These are phyloP conservation scores for Hortaea werneckii DNA, from an alignment of 2,329 filamentous ascomycete species.

Conservation along the genomic window DNA sequence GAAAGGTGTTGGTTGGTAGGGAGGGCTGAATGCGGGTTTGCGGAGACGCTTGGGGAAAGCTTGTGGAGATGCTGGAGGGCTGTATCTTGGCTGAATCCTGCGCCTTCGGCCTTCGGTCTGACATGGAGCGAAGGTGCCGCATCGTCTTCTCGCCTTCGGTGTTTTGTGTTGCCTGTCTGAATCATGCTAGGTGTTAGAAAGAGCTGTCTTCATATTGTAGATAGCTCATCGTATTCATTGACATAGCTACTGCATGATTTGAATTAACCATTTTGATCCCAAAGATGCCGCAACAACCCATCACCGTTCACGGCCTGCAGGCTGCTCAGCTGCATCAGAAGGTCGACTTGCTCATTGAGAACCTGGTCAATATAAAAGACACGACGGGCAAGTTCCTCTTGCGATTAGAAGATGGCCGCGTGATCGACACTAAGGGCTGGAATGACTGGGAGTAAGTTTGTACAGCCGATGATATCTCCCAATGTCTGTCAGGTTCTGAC, in stretches of 20 bases:
- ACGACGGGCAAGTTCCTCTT: conserved; percentile 64
- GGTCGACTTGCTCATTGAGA: conserved; percentile 59
- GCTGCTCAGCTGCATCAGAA: conserved; percentile 39
- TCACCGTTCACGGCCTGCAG: conserved; percentile 28
- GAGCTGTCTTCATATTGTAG: no score
- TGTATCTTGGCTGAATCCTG: no score
- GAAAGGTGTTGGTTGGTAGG: no score
- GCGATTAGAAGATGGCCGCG: conserved; percentile 57
- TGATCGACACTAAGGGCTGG: conserved; percentile 66
- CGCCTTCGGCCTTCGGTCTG: background rate
- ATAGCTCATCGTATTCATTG: no score
- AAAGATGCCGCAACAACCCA: conserved; percentile 29
- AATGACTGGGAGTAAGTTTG: background rate
- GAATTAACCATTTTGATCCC: no score
- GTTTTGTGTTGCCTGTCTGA: no score
- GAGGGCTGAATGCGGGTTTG: background rate
- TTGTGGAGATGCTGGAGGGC: background rate
- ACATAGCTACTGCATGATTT: no score
- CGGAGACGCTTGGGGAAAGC: background rate
- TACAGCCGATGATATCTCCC: conserved; percentile 23
- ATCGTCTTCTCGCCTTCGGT: no score
- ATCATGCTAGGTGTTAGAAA: no score
- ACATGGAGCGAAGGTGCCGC: background rate
- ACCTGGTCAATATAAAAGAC: conserved; percentile 69
- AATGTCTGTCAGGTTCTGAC: background rate